phyloP scores from a whole-genome alignment of 148 eudicot species.

The Rhododendron ferrugineum region DNA sequence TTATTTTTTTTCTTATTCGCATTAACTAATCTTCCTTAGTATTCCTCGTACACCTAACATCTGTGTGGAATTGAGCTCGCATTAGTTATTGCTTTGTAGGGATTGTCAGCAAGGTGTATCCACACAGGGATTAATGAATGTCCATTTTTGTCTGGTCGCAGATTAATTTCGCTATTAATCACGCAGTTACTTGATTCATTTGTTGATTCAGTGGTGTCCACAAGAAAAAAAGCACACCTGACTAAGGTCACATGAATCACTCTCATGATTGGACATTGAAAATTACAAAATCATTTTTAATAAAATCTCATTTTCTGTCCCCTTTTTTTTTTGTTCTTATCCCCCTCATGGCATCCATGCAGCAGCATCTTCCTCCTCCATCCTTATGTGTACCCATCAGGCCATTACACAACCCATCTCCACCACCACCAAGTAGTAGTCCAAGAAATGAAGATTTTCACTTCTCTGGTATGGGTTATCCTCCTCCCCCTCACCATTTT shows the following conservation, averaged over 20 bases:
- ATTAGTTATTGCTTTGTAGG: background rate
- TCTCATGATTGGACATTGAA: background rate
- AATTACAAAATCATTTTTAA: background rate
- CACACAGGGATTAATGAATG: background rate
- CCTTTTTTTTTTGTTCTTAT: background rate
- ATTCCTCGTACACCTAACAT: background rate
- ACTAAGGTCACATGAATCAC: background rate
- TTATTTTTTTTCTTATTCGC: too few relatives aligned
- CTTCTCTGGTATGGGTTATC: slow-evolving; percentile 4
- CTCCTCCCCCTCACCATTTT: slow-evolving; percentile 18
- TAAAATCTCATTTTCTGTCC: background rate
- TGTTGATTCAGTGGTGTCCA: background rate
- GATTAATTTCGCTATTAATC: background rate
- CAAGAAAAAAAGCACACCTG: background rate
- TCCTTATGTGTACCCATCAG: background rate
- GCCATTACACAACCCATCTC: background rate
- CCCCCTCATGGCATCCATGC: background rate
- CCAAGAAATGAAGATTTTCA: slow-evolving; percentile 1
- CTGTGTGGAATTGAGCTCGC: background rate
- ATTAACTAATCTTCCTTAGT: background rate
- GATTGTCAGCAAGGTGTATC: too few relatives aligned
- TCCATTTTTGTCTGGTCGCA: background rate
- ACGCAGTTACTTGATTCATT: background rate
- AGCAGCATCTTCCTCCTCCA: background rate
- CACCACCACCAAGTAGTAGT: background rate